Percentiles rank a stretch among this genome's conserved stretches.
Conservation (phyloP, 2,329 filamentous ascomycete genomes). For the Arthroderma sp. region DNA sequence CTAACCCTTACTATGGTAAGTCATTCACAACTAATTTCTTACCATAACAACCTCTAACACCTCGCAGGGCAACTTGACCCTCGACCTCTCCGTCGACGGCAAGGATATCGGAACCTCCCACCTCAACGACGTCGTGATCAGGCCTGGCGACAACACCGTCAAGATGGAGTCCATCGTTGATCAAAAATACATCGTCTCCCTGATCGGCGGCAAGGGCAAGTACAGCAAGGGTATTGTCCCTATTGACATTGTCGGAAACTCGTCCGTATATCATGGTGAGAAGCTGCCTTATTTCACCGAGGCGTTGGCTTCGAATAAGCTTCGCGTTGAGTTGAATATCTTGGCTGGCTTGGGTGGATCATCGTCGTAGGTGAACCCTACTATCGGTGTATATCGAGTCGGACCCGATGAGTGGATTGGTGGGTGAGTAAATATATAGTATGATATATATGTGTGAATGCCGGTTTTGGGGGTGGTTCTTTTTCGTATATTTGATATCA, state of each 20-base stretch:
- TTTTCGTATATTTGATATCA: not conserved
- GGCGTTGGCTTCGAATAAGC: conserved; percentile 35
- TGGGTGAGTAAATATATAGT: not conserved
- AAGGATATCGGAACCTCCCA: conserved; percentile 37
- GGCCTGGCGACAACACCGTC: conserved; percentile 41
- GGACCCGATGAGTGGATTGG: not conserved
- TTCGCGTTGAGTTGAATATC: conserved; percentile 36
- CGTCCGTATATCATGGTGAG: conserved; percentile 35
- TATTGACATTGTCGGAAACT: conserved; percentile 38
- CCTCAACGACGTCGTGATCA: conserved; percentile 38
- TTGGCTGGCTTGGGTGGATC: conserved; percentile 13
- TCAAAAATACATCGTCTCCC: conserved; percentile 22
- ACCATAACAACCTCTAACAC: not conserved
- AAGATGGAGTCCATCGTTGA: conserved; percentile 39
- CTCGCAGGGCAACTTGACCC: conserved; percentile 40
- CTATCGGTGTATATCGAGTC: too few species aligned
- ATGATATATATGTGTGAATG: not conserved
- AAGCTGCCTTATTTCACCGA: conserved; percentile 41
- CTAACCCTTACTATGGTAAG: conserved; percentile 40
- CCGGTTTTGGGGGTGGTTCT: not conserved
- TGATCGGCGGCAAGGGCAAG: conserved; percentile 17
- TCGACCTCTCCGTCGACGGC: conserved; percentile 38
- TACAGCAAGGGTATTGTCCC: conserved; percentile 39
- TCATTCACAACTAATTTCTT: not conserved
- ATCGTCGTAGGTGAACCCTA: too few species aligned